phyloP scores from a whole-genome alignment of 139 green algal genomes.

The Asterochloris erici region DNA sequence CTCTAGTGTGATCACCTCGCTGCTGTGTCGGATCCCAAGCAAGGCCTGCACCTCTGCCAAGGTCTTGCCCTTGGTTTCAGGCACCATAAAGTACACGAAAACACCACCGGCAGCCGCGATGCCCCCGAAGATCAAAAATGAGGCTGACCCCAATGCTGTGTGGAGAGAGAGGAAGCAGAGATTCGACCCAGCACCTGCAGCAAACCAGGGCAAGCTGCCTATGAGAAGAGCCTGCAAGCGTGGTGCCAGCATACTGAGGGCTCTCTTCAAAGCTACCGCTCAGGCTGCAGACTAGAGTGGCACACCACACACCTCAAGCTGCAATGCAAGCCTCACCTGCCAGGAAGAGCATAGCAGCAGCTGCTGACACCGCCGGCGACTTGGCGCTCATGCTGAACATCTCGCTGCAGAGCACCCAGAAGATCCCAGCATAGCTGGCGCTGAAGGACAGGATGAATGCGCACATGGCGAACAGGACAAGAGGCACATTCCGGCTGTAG shows the following conservation, averaged over 20 bases:
- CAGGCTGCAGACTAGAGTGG: neutral
- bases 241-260: neutral
- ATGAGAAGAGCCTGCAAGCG: neutral
- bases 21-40: neutral
- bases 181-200: conserved; percentile 55
- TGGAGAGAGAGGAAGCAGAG: conserved; percentile 67
- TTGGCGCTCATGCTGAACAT: conserved; percentile 72
- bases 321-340: conserved; percentile 31
- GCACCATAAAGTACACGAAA: conserved; percentile 52
- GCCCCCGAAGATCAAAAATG: conserved; percentile 56
- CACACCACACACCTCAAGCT: neutral
- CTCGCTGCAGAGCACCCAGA: conserved; percentile 79
- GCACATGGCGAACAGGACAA: conserved; percentile 61
- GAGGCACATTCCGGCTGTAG: neutral
- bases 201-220: neutral
- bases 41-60: conserved; percentile 57
- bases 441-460: conserved; percentile 76
- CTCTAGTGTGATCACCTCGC: too few species aligned
- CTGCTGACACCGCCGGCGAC: conserved; percentile 46
- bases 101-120: conserved; percentile 36
- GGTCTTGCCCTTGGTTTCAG: conserved; percentile 67
- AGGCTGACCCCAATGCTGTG: conserved; percentile 29
- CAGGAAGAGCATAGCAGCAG: conserved; percentile 64
- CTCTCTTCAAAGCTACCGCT: neutral
- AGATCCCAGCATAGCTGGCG: conserved; percentile 61